Conservation (phyloP, 805 yeast species). For the Candida multigemmis region DNA sequence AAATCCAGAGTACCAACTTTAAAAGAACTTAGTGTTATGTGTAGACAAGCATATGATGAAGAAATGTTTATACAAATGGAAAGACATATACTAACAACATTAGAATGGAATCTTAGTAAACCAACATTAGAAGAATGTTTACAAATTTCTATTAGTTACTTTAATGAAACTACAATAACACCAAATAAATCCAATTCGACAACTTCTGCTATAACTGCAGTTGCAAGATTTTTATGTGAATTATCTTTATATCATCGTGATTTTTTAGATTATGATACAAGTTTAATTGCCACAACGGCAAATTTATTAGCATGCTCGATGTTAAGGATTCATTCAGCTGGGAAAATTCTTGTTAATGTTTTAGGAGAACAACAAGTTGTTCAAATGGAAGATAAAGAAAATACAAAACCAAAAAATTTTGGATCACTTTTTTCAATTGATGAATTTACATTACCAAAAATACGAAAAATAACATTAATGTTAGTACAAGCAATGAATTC, state of each 20-base stretch:
- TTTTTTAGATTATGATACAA: conserved; percentile 35
- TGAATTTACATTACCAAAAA: conserved; percentile 25
- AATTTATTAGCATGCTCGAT: conserved; percentile 46
- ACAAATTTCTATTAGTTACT: conserved; percentile 25
- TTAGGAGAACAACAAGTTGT: too few relatives aligned
- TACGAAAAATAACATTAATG: conserved; percentile 34
- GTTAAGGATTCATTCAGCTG: conserved; percentile 38
- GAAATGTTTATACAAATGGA: conserved; percentile 50
- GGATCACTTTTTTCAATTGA: conserved; percentile 42
- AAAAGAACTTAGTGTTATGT: conserved; percentile 45
- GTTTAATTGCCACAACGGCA: conserved; percentile 41
- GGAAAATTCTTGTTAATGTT: conserved; percentile 25
- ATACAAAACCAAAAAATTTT: conserved; percentile 27
- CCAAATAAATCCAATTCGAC: conserved; percentile 14
- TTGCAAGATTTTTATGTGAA: conserved; percentile 47
- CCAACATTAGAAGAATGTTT: conserved; percentile 42
- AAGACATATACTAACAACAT: conserved; percentile 57
- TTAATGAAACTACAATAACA: conserved; percentile 3
- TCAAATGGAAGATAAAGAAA: conserved; percentile 36
- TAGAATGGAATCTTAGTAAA: conserved; percentile 41
- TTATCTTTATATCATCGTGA: conserved; percentile 41
- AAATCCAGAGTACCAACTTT: conserved; percentile 50
- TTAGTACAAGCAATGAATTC: conserved; percentile 33
- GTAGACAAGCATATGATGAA: conserved; percentile 49
- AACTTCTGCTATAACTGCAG: conserved; percentile 45